These are phyloP conservation scores for Aspergillus cejpii DNA, from an alignment of 2,329 filamentous ascomycete genomes.

Conservation along the genomic window DNA sequence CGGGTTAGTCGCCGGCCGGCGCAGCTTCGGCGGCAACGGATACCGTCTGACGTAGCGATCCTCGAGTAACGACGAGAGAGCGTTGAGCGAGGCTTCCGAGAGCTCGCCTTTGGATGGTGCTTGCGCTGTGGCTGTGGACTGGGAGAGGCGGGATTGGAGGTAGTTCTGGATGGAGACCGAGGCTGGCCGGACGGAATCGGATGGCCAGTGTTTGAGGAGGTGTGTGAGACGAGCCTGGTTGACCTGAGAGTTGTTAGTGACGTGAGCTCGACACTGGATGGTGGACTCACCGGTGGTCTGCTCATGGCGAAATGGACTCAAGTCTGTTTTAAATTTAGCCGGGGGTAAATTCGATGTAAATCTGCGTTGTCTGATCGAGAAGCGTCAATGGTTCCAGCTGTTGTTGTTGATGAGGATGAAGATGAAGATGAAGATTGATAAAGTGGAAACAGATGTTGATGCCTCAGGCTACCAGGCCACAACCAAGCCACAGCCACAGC, in stretches of 20 bases:
- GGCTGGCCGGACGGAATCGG: constrained; percentile 40
- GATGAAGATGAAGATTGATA: too few species aligned
- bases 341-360: too few species aligned
- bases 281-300: constrained; percentile 23
- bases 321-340: too few species aligned
- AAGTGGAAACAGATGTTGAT: too few species aligned
- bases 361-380: too few species aligned
- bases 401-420: too few species aligned
- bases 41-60: constrained; percentile 51
- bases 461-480: too few species aligned
- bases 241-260: constrained; percentile 18
- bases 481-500: neutral
- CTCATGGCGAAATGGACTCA: constrained; percentile 20
- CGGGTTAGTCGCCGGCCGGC: constrained; percentile 47
- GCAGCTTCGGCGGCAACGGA: constrained; percentile 42
- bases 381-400: too few species aligned
- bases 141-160: constrained; percentile 31
- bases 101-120: constrained; percentile 11
- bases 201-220: constrained; percentile 42
- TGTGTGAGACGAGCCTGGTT: constrained; percentile 35
- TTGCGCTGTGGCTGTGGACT: constrained; percentile 11
- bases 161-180: constrained; percentile 42
- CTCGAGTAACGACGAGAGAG: constrained; percentile 55
- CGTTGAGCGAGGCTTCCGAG: constrained; percentile 46
- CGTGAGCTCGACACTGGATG: neutral